Evolutionary conservation across 176 grass and related monocot genomes (phyloP).

Genomic region (Areca catechu): DNA sequence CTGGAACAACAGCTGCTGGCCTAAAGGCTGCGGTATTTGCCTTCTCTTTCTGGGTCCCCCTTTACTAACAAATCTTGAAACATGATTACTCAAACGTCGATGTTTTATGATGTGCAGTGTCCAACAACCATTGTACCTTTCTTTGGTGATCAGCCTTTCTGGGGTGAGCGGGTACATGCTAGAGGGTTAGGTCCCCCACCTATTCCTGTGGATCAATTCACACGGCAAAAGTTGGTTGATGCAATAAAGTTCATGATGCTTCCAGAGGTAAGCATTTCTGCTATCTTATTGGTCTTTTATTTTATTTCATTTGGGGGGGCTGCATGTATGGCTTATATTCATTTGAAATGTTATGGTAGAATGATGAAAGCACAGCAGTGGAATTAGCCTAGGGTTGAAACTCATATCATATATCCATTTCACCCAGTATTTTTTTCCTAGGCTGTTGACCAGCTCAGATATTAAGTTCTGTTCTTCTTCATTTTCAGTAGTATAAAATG

Average conservation of each 20-base stretch:
- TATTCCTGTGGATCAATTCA: slow-evolving; percentile 56
- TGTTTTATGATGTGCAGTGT: slow-evolving; percentile 36
- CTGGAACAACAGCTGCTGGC: slow-evolving; percentile 66
- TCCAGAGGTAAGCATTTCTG: slow-evolving; percentile 37
- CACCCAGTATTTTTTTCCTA: too few relatives aligned
- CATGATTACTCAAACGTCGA: too few relatives aligned
- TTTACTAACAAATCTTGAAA: not conserved
- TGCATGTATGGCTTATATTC: too few relatives aligned
- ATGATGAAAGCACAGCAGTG: too few relatives aligned
- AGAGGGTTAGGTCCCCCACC: slow-evolving; percentile 55
- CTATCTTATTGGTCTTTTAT: not conserved
- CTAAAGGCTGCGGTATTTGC: slow-evolving; percentile 48
- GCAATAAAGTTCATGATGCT: slow-evolving; percentile 73
- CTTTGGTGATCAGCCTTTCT: slow-evolving; percentile 79
- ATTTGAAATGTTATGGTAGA: too few relatives aligned
- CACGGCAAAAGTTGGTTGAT: slow-evolving; percentile 38
- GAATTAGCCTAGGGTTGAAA: too few relatives aligned
- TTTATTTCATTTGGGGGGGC: too few relatives aligned
- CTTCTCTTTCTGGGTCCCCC: not conserved
- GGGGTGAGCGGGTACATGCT: slow-evolving; percentile 57
- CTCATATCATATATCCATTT: too few relatives aligned
- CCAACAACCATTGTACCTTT: slow-evolving; percentile 66
- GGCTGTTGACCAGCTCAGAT: too few relatives aligned
- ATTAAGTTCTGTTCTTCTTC: too few relatives aligned
- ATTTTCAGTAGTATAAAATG: too few relatives aligned